These are phyloP conservation scores for Arabis alpina DNA, from an alignment of 345 rosid species.

Conservation along the genomic window DNA sequence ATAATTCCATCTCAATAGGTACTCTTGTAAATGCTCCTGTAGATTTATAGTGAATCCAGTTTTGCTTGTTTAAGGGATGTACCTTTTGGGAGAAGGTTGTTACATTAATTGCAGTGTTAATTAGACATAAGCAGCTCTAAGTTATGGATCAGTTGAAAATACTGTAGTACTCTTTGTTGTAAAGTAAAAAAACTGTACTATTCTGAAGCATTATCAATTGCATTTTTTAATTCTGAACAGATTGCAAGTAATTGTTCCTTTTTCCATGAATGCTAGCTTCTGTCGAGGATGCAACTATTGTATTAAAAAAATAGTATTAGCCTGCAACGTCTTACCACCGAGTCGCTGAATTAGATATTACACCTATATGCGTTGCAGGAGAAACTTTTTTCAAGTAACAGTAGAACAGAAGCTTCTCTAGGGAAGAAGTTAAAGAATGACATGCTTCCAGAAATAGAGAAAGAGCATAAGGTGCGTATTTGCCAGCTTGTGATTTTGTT, in stretches of 20 bases:
- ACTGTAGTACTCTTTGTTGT: not conserved
- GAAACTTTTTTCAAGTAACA: slow-evolving; percentile 75
- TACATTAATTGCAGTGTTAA: not conserved
- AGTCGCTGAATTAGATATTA: not conserved
- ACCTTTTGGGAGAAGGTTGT: slow-evolving; percentile 1
- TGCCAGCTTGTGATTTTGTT: not conserved
- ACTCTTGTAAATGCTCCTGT: not conserved
- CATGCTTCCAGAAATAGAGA: slow-evolving; percentile 93
- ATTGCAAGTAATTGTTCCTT: no score
- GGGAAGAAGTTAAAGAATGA: slow-evolving; percentile 84
- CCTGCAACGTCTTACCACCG: slow-evolving; percentile 1
- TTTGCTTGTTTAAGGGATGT: not conserved
- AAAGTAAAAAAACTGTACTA: not conserved
- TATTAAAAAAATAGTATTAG: not conserved
- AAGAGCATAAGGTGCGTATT: slow-evolving; percentile 75
- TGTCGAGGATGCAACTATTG: no score
- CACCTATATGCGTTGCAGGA: slow-evolving; percentile 53
- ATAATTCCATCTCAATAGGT: not conserved
- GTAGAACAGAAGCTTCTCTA: slow-evolving; percentile 76
- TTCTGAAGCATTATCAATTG: slow-evolving; percentile 14
- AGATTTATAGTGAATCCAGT: not conserved
- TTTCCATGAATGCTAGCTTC: no score
- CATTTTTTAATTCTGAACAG: not conserved
- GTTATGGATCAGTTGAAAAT: not conserved
- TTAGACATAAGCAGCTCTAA: not conserved